A percentile compares a stretch with the other conserved stretches of the same genome.
Evolutionary conservation across 2,329 filamentous ascomycete species (phyloP).

Genomic region (Xylariomycetidae sp.): DNA sequence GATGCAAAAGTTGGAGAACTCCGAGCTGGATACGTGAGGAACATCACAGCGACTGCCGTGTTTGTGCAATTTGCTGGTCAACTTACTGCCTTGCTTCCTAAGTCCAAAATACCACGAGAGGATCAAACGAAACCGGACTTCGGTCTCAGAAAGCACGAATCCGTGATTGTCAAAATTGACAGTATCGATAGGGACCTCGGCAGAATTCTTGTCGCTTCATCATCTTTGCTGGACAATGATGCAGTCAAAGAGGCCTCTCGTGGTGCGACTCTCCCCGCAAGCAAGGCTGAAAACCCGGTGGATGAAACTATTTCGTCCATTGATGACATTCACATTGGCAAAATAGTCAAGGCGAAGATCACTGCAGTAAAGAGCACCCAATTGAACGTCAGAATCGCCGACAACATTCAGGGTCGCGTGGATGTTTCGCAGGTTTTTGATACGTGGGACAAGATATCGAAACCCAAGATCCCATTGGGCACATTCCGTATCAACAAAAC

Average conservation of each 20-base stretch:
- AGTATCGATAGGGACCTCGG: conserved; percentile 66
- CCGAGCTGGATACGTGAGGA: conserved; percentile 77
- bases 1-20: conserved; percentile 65
- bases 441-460: conserved; percentile 77
- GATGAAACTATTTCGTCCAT: conserved; percentile 60
- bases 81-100: conserved; percentile 74
- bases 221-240: conserved; percentile 41
- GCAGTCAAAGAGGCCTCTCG: conserved; percentile 28
- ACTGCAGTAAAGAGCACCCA: conserved; percentile 87
- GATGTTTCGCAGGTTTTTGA: conserved; percentile 91
- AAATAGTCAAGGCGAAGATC: conserved; percentile 69
- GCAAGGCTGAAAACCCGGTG: conserved; percentile 44
- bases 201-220: conserved; percentile 56
- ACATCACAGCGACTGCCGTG: conserved; percentile 73
- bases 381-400: conserved; percentile 82
- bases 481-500: conserved; percentile 68
- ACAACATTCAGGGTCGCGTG: conserved; percentile 87
- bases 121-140: conserved; percentile 66
- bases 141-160: conserved; percentile 72
- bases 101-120: conserved; percentile 70
- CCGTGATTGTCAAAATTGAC: conserved; percentile 66
- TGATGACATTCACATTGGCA: conserved; percentile 72
- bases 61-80: conserved; percentile 86
- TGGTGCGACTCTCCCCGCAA: conserved; percentile 29
- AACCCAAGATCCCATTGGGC: conserved; percentile 75